Conservation (phyloP, 179 eudicot species). For the Monotropa hypopitys region DNA sequence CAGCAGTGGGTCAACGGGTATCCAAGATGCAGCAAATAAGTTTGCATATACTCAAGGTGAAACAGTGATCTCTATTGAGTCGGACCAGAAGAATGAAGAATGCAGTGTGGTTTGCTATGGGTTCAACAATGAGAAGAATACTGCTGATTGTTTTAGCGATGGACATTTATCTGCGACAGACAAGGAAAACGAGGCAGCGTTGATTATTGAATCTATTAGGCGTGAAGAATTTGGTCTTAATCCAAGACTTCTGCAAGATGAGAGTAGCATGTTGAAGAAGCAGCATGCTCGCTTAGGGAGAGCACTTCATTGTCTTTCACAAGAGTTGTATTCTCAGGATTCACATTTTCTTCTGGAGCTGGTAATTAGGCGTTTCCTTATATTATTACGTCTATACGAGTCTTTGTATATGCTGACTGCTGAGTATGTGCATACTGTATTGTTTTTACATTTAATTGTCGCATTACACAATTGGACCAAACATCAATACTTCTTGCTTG, state of each 20-base stretch:
- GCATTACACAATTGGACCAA: background rate
- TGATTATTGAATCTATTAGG: slow-evolving; percentile 67
- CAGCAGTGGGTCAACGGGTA: slow-evolving; percentile 2
- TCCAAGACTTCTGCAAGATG: slow-evolving; percentile 38
- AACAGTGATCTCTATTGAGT: slow-evolving; percentile 14
- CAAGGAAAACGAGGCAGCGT: slow-evolving; percentile 33
- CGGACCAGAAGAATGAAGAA: slow-evolving; percentile 14
- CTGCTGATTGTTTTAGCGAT: slow-evolving; percentile 11
- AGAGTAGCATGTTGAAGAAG: slow-evolving; percentile 60
- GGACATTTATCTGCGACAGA: slow-evolving; percentile 13
- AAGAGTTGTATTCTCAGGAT: slow-evolving; percentile 91
- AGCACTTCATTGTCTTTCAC: slow-evolving; percentile 94
- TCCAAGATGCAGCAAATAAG: slow-evolving; percentile 7
- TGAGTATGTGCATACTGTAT: background rate
- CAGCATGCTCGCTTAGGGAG: slow-evolving; percentile 97
- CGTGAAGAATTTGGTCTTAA: slow-evolving; percentile 83
- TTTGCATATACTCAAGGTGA: slow-evolving; percentile 9
- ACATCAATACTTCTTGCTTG: background rate
- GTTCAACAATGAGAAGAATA: slow-evolving; percentile 2
- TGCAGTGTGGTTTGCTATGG: background rate
- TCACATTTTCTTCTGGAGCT: slow-evolving; percentile 95
- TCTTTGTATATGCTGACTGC: background rate
- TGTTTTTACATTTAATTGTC: background rate
- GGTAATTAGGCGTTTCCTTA: slow-evolving; percentile 27
- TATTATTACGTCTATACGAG: background rate